Evolutionary conservation across 2,329 filamentous ascomycete species (phyloP).

Genomic region (Calonectria multiphialidica): DNA sequence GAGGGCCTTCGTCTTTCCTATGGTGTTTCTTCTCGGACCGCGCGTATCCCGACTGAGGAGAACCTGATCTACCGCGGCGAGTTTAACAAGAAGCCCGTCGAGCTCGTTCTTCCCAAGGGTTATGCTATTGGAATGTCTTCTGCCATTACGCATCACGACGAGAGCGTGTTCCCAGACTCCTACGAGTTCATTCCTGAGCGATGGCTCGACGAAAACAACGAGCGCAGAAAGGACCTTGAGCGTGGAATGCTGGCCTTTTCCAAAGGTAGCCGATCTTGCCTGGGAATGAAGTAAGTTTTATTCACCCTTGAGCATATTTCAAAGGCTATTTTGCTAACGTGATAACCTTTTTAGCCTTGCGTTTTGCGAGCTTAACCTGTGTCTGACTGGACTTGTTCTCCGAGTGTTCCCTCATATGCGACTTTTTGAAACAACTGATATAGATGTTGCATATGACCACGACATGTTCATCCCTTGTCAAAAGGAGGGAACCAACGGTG

Average conservation of each 20-base stretch:
- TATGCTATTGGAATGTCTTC: constrained; percentile 12
- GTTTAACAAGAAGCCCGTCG: constrained; percentile 8
- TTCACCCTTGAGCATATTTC: not conserved
- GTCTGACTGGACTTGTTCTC: constrained; percentile 1
- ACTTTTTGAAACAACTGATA: not conserved
- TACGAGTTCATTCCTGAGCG: constrained; percentile 11
- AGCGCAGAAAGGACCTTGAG: constrained; percentile 10
- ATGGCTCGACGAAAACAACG: constrained; percentile 6
- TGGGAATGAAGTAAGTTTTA: constrained; percentile 6
- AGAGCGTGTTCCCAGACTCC: constrained; percentile 1
- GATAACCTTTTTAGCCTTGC: not conserved
- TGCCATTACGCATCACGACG: constrained; percentile 5
- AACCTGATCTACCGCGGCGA: not conserved
- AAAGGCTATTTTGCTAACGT: not conserved
- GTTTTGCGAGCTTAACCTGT: constrained; percentile 11
- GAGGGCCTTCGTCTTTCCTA: constrained; percentile 8
- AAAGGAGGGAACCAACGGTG: constrained; percentile 7
- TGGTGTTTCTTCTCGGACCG: constrained; percentile 7
- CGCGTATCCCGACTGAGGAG: constrained; percentile 1
- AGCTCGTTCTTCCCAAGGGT: not conserved
- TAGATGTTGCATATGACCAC: constrained; percentile 10
- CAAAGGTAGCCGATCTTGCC: constrained; percentile 10
- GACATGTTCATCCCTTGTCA: constrained; percentile 15
- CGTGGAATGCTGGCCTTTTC: constrained; percentile 12
- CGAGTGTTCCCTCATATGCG: constrained; percentile 2